Base-by-base conservation (phyloP, 139 green algal genomes). In the Haematococcus sp. region DNA sequence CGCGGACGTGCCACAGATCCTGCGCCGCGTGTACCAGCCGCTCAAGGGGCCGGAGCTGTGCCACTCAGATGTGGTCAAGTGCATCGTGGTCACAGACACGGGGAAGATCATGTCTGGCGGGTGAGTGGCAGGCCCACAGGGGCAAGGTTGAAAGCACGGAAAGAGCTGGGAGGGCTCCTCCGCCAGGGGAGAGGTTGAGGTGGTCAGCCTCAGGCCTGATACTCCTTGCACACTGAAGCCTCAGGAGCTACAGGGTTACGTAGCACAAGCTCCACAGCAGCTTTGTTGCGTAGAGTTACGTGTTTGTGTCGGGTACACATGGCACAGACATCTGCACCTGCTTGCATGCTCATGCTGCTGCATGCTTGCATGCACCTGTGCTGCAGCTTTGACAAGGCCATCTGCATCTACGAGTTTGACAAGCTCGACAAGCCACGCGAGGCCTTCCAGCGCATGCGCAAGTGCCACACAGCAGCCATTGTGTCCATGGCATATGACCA, bases 391-490 rank as follows among this genome's bases (percentile, higher is more conserved):
- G 84, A 91, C 79, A 82, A 84, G 17, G 79, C 65, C 55, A 82
- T 93, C 22, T 91, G 83, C 76, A 82, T 87, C n/a, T 93, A 91
- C 63, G 85, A 88, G 35, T 81, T 83, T 44, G 88, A 93, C 63
- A 90, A 88, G 71, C 78, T 89, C 51, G 77, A 86, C 68, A 89
- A 89, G 68, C 80, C 80, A 4, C 69, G 55, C 2, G 76, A 70
- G 67, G 75, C 77, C 5, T 88, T 89, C 77, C 78, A 77, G 27
- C 73, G 77, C 34, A 80, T 88, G 4, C 71, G 73, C n/a, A 86
- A 91, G 71, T 86, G 81, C 81, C 78, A 82, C 40, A 75, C 72
- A 5, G 76, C 86, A 3, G 78, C 81, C 20, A 88, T 92, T n/a
- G 79, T 78, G 28, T 86, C 79, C 43, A 81, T 90, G 66, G 79